Evolutionary conservation across 208 protist species (phyloP), one percentile per base, ranked within the genome.

Genomic region (Leishmania aethiopica): DNA sequence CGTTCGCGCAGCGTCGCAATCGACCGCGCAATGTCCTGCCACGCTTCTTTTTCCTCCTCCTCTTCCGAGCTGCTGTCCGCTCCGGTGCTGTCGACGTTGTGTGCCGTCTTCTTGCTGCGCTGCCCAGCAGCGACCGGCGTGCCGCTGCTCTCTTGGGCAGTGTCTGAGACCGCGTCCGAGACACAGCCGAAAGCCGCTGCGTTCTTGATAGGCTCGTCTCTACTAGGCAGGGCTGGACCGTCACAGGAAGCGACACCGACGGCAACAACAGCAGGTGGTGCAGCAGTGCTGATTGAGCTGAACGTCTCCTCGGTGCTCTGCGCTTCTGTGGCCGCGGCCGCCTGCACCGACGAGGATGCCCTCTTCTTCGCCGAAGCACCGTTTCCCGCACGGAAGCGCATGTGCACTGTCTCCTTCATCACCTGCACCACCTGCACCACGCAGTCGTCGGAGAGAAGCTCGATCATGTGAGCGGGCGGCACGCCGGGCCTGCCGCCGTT

Each of bases 371-470:
- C 49, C 45, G 53, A 10, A 13, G 59, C n/a, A 35, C 80, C 49
- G 40, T 55, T 66, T 2, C 35, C 78, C 25, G 37, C 55, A 37
- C 57, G 57, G 17, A 97, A 82, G 28, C 81, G 67, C 94, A 97
- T 95, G 84, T 88, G 90, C 8, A 97, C 75, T 0, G 95, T 85
- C 75, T 97, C 94, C 72, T 93, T 86, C 77, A 88, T 89, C 42
- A 96, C 88, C 35, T 86, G 60, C 45, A 95, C 89, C 66, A 95
- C 91, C 71, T 93, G 86, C 32, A 83, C 85, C 51, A 97, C 93
- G 11, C 93, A 79, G 81, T 97, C 94, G 22, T 92, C 83, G 1
- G 92, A 84, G 72, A 97, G 96, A 28, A 97, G 85, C 75, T 97
- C 92, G 57, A 86, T 59, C 2, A 35, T 70, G 13, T 84, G 77